Conservation (phyloP, 1,139 yeast species). For the Hanseniaspora sp. region DNA sequence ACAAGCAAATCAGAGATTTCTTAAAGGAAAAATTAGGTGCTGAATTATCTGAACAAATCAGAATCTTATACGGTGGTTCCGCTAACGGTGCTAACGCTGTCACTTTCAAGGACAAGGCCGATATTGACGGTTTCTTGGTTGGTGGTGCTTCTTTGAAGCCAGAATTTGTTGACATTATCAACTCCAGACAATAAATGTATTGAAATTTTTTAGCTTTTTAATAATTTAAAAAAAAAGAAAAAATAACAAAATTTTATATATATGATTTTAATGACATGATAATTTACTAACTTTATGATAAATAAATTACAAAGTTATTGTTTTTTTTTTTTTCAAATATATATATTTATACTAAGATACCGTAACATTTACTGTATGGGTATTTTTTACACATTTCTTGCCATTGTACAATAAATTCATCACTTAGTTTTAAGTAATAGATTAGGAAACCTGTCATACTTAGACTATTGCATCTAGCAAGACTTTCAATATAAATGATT, state of each 20-base stretch:
- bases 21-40: constrained; percentile 66
- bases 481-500: constrained; percentile 72
- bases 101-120: constrained; percentile 81
- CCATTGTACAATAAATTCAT: constrained; percentile 88
- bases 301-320: background rate
- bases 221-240: background rate
- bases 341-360: constrained; percentile 44
- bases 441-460: constrained; percentile 69
- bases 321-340: too few relatives aligned
- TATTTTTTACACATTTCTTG: constrained; percentile 44
- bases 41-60: constrained; percentile 61
- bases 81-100: constrained; percentile 91
- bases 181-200: constrained; percentile 59
- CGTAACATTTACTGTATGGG: constrained; percentile 62
- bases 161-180: constrained; percentile 89
- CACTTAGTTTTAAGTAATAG: constrained; percentile 46
- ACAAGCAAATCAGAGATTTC: constrained; percentile 76
- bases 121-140: constrained; percentile 96
- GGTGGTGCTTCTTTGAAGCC: constrained; percentile 99
- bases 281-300: background rate
- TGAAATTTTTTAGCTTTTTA: background rate
- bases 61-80: constrained; percentile 98
- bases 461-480: constrained; percentile 68
- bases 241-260: background rate
- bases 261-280: constrained; percentile 6